Conservation (phyloP, 2,329 filamentous ascomycete genomes). For the Exophiala alcalophila region DNA sequence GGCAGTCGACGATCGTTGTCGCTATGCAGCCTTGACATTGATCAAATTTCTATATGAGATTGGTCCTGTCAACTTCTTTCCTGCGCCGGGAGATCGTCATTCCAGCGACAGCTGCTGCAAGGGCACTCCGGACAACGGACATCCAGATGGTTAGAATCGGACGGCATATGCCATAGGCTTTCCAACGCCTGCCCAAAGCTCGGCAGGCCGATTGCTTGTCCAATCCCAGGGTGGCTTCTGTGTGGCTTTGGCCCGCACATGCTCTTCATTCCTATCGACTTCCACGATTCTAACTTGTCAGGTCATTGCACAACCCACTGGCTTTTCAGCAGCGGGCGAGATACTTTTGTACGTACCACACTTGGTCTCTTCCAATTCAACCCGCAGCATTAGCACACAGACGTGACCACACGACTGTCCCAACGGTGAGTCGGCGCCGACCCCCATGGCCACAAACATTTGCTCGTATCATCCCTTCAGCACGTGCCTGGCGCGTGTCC, state of each 20-base stretch:
- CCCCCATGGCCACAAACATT: not conserved
- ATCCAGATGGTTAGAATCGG: no score
- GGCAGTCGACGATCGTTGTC: no score
- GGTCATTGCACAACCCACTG: not conserved
- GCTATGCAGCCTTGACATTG: no score
- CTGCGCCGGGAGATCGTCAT: constrained; percentile 8
- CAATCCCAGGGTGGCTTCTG: constrained; percentile 5
- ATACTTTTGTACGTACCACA: no score
- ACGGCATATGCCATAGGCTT: no score
- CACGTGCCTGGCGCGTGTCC: constrained; percentile 3
- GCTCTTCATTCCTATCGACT: not conserved
- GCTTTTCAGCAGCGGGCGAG: no score
- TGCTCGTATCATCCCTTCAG: not conserved
- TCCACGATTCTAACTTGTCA: not conserved
- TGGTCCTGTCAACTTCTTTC: not conserved
- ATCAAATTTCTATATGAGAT: no score
- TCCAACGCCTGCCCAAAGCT: no score
- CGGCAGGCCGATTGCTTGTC: no score
- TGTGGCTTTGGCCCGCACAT: not conserved
- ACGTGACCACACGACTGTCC: constrained; percentile 1
- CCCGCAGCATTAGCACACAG: no score
- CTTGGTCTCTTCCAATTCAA: no score
- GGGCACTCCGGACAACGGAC: not conserved
- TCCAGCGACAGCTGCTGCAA: constrained; percentile 2
- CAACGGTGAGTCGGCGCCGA: constrained; percentile 20